Conservation (phyloP, 805 yeast species). For the Metschnikowia sp. region DNA sequence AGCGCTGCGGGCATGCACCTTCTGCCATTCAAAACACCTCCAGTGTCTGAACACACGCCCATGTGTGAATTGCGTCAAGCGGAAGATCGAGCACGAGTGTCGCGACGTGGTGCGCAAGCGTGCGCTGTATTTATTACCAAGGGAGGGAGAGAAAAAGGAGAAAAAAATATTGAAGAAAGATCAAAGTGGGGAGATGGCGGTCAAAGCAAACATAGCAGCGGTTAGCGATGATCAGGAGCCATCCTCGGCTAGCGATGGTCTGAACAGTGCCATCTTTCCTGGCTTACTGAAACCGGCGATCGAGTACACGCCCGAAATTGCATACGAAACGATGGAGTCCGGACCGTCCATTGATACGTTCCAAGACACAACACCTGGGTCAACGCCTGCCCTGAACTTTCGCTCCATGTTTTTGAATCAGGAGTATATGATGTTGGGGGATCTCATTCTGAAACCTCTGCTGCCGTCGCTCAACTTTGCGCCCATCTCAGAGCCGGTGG, state of each 20-base stretch:
- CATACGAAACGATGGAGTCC: background rate
- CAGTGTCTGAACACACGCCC: constrained; percentile 72
- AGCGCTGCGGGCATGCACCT: constrained; percentile 64
- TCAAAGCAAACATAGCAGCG: background rate
- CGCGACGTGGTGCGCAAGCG: constrained; percentile 55
- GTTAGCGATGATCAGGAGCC: background rate
- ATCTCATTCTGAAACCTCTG: constrained; percentile 42
- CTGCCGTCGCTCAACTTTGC: constrained; percentile 37
- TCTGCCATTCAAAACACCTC: constrained; percentile 70
- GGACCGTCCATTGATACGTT: constrained; percentile 1
- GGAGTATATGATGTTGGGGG: constrained; percentile 50
- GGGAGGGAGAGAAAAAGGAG: background rate
- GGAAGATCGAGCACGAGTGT: constrained; percentile 56
- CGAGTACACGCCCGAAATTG: background rate
- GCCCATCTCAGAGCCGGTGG: constrained; percentile 8
- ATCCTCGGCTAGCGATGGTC: background rate
- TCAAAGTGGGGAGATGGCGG: background rate
- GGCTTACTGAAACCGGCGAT: background rate
- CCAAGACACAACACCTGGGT: constrained; percentile 6
- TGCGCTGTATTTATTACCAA: constrained; percentile 26
- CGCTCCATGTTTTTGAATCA: constrained; percentile 48
- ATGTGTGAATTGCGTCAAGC: constrained; percentile 64
- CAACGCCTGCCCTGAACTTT: constrained; percentile 23
- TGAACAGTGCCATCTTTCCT: background rate
- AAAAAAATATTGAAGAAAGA: background rate